These are phyloP conservation scores for Moricandia moricandioides DNA, from an alignment of 345 rosid species.

Conservation along the genomic window DNA sequence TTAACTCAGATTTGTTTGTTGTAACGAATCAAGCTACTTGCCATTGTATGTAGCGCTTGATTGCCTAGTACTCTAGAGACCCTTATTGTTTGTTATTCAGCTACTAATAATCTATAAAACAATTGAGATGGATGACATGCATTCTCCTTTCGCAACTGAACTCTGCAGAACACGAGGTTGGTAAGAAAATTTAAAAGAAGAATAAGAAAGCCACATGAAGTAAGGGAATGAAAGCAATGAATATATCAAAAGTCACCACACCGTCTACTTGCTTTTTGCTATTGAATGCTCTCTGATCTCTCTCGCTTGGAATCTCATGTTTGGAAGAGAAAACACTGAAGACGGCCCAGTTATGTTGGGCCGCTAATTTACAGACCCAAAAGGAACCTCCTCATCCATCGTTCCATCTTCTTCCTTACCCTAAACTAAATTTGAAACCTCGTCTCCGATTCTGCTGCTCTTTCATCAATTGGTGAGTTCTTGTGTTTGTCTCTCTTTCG, in stretches of 20 bases:
- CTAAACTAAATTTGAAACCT: not conserved
- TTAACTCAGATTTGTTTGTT: not conserved
- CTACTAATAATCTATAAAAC: not conserved
- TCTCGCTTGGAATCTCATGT: not conserved
- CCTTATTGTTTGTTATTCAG: not conserved
- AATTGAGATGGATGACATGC: not conserved
- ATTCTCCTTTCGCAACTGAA: too few species aligned
- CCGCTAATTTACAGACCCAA: not conserved
- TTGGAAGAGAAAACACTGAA: not conserved
- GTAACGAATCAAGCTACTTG: slow-evolving; percentile 20
- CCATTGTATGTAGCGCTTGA: slow-evolving; percentile 28
- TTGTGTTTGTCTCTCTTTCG: too few species aligned
- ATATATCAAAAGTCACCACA: not conserved
- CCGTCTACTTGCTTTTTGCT: slow-evolving; percentile 1
- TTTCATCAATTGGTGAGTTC: too few species aligned
- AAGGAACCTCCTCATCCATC: not conserved
- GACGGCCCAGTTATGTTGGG: not conserved
- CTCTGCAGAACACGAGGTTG: not conserved
- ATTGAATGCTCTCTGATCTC: slow-evolving; percentile 7
- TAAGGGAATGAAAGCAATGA: slow-evolving; percentile 3
- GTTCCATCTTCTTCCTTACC: not conserved
- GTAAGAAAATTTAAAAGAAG: slow-evolving; percentile 12
- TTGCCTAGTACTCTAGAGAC: slow-evolving; percentile 14
- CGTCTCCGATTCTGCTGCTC: too few species aligned
- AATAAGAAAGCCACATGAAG: slow-evolving; percentile 20